A percentile compares a stretch with the other conserved stretches of the same genome.
These are phyloP conservation scores for Passalora sequoiae DNA, from an alignment of 2,329 filamentous ascomycete genomes.

Conservation along the genomic window DNA sequence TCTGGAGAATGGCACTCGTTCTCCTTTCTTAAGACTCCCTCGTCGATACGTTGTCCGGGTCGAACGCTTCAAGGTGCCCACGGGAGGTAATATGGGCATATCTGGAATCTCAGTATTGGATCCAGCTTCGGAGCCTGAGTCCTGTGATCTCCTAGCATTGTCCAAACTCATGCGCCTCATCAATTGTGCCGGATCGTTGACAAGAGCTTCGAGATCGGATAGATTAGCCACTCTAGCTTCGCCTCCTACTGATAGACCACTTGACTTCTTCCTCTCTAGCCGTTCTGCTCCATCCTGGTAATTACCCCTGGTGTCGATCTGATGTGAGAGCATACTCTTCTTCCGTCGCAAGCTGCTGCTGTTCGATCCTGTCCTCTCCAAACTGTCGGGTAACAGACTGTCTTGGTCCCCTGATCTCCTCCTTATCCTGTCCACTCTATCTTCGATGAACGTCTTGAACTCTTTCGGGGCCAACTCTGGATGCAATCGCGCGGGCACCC, in stretches of 20 bases:
- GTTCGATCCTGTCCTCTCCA: slow-evolving; percentile 51
- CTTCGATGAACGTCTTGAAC: slow-evolving; percentile 94
- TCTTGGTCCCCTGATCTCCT: slow-evolving; percentile 68
- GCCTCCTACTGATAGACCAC: slow-evolving; percentile 37
- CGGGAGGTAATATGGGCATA: slow-evolving; percentile 75
- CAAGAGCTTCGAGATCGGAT: slow-evolving; percentile 69
- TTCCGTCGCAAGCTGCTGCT: slow-evolving; percentile 69
- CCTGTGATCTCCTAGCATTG: slow-evolving; percentile 33
- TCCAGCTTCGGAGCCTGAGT: slow-evolving; percentile 36
- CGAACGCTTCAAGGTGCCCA: slow-evolving; percentile 75
- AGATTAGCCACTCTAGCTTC: slow-evolving; percentile 60
- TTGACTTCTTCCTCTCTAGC: slow-evolving; percentile 67
- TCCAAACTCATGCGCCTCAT: slow-evolving; percentile 64
- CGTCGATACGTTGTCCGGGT: slow-evolving; percentile 88
- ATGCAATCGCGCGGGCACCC: slow-evolving; percentile 91
- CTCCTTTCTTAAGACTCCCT: slow-evolving; percentile 76
- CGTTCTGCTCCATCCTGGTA: slow-evolving; percentile 82
- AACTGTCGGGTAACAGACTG: slow-evolving; percentile 55
- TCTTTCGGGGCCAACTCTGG: slow-evolving; percentile 92
- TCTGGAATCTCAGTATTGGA: slow-evolving; percentile 72
- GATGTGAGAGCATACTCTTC: slow-evolving; percentile 90
- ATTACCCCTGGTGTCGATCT: slow-evolving; percentile 72
- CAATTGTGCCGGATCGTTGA: slow-evolving; percentile 69
- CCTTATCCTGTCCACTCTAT: slow-evolving; percentile 83
- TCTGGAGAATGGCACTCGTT: slow-evolving; percentile 69